A percentile compares a stretch with the other conserved stretches of the same genome.
phyloP scores from a whole-genome alignment of 495 filamentous ascomycete species.

The Xylaria telfairii region DNA sequence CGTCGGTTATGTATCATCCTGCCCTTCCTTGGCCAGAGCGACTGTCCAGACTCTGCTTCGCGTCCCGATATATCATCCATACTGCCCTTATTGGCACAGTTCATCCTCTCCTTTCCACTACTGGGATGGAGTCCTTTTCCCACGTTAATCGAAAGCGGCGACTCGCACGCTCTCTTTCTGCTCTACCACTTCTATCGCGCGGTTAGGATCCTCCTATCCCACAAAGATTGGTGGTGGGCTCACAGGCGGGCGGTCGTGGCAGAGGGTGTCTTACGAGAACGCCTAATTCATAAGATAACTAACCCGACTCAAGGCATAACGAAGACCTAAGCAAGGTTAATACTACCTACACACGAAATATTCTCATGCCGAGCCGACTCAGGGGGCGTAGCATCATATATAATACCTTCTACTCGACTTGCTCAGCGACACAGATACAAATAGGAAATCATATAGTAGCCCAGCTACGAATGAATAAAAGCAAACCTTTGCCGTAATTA shows the following conservation, averaged over 20 bases:
- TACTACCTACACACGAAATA: not conserved
- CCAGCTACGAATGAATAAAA: not conserved
- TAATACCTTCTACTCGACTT: not conserved
- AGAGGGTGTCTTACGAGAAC: slow-evolving; percentile 19
- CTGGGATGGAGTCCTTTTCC: slow-evolving; percentile 18
- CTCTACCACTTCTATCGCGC: slow-evolving; percentile 32
- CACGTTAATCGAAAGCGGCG: slow-evolving; percentile 15
- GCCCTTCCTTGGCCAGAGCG: slow-evolving; percentile 10
- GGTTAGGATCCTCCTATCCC: slow-evolving; percentile 24
- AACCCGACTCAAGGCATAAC: not conserved
- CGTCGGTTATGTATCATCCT: slow-evolving; percentile 25
- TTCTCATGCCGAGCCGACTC: too few species aligned
- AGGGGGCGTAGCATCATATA: not conserved
- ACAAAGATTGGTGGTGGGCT: slow-evolving; percentile 27
- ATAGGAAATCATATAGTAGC: too few species aligned
- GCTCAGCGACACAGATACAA: not conserved
- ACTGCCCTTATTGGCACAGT: not conserved
- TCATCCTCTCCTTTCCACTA: slow-evolving; percentile 3
- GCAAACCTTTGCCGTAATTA: not conserved
- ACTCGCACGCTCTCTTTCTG: slow-evolving; percentile 22
- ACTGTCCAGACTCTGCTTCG: not conserved
- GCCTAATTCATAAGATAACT: not conserved
- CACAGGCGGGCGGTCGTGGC: slow-evolving; percentile 22
- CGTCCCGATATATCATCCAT: not conserved
- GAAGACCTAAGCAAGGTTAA: not conserved